Conservation (phyloP, 2,329 filamentous ascomycete genomes). For the Fusarium sp. region DNA sequence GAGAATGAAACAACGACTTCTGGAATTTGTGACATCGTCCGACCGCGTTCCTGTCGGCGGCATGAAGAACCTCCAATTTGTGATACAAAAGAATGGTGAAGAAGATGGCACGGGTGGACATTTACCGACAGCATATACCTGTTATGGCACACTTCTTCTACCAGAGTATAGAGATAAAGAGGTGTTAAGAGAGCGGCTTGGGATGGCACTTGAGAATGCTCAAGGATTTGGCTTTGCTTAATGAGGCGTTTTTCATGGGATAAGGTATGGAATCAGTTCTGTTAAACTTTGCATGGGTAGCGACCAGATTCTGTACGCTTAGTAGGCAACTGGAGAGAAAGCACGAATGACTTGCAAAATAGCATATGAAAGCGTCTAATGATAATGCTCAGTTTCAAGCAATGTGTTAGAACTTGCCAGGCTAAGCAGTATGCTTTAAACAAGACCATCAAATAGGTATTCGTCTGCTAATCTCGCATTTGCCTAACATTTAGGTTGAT, state of each 20-base stretch:
- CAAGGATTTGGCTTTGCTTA: constrained; percentile 88
- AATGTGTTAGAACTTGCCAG: background rate
- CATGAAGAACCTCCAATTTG: constrained; percentile 82
- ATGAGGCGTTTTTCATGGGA: constrained; percentile 14
- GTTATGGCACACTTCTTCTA: constrained; percentile 87
- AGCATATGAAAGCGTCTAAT: background rate
- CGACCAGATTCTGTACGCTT: background rate
- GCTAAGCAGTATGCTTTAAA: background rate
- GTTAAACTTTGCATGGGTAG: background rate
- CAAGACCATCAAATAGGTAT: background rate
- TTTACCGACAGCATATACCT: constrained; percentile 90
- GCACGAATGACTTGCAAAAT: background rate
- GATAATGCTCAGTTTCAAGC: background rate
- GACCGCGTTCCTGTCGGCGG: constrained; percentile 91
- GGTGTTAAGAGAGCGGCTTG: constrained; percentile 77
- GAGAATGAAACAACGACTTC: constrained; percentile 76
- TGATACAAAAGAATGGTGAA: constrained; percentile 80
- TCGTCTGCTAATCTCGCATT: constrained; percentile 69
- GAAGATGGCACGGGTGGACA: constrained; percentile 63
- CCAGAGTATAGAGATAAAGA: constrained; percentile 82
- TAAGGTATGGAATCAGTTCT: background rate
- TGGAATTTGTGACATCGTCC: constrained; percentile 95
- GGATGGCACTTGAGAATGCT: constrained; percentile 87
- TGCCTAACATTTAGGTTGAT: constrained; percentile 94
- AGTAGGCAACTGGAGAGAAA: background rate